These are phyloP conservation scores for Penicillium canariense DNA, from an alignment of 495 filamentous ascomycete species.

Conservation along the genomic window DNA sequence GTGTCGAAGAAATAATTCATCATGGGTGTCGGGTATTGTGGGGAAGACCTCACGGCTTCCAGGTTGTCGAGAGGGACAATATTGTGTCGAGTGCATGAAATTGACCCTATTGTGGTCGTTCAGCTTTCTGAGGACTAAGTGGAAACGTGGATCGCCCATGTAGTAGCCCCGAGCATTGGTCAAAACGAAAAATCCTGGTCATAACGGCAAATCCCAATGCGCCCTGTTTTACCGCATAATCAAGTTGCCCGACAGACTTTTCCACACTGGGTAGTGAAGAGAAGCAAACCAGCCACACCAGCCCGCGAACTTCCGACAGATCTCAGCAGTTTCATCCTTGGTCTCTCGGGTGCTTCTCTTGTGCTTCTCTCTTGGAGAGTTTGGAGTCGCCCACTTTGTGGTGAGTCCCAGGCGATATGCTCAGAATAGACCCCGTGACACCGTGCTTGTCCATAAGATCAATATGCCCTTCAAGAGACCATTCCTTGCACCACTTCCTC, in stretches of 20 bases:
- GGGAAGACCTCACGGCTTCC: neutral
- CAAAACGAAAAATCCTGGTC: constrained; percentile 1
- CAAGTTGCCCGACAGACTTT: constrained; percentile 4
- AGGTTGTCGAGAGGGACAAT: constrained; percentile 1
- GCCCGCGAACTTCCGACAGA: neutral
- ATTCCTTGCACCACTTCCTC: constrained; percentile 4
- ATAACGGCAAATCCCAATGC: constrained; percentile 2
- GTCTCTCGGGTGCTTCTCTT: neutral
- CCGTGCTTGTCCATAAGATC: constrained; percentile 4
- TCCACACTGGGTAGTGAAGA: neutral
- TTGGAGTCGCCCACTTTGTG: neutral
- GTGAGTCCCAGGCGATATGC: constrained; percentile 6
- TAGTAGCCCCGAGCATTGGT: constrained; percentile 2
- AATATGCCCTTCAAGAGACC: neutral
- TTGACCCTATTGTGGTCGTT: neutral
- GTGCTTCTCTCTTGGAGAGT: too few species aligned
- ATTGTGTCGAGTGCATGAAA: constrained; percentile 9
- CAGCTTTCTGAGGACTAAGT: constrained; percentile 1
- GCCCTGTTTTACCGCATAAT: constrained; percentile 1
- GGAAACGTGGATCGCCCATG: constrained; percentile 3
- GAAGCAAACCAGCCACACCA: constrained; percentile 4
- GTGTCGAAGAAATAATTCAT: constrained; percentile 6
- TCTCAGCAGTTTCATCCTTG: neutral
- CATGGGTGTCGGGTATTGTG: constrained; percentile 1
- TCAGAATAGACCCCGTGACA: constrained; percentile 1